These are phyloP conservation scores for Lactarius evosmus DNA, from an alignment of 768 basidiomycete genomes.

Conservation along the genomic window DNA sequence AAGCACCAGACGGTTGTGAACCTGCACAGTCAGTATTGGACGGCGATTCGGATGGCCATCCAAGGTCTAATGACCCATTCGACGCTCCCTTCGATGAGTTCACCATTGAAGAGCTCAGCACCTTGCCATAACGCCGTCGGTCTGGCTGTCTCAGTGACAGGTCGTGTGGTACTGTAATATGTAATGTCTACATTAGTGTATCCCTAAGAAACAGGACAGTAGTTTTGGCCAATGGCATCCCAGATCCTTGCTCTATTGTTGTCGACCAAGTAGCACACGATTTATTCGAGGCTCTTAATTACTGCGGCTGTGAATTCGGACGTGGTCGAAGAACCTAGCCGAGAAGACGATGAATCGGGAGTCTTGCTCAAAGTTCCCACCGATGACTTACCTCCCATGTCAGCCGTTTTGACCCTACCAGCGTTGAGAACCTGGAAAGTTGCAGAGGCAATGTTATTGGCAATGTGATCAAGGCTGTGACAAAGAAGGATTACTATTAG, in stretches of 20 bases:
- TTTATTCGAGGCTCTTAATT: constrained; percentile 66
- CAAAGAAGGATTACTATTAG: constrained; percentile 20
- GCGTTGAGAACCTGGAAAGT: constrained; percentile 91
- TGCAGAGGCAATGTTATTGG: constrained; percentile 88
- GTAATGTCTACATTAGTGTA: constrained; percentile 26
- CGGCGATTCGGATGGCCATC: background rate
- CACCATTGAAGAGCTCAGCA: constrained; percentile 34
- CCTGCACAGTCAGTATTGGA: background rate
- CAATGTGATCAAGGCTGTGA: constrained; percentile 82
- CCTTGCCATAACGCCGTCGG: constrained; percentile 13
- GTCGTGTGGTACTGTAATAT: constrained; percentile 3
- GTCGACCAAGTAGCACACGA: background rate
- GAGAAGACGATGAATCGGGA: constrained; percentile 22
- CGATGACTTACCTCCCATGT: constrained; percentile 79
- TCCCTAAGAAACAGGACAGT: constrained; percentile 16
- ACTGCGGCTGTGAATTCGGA: constrained; percentile 93
- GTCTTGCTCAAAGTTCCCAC: background rate
- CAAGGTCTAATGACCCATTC: constrained; percentile 31
- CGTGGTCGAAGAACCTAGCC: constrained; percentile 77
- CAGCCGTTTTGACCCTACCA: constrained; percentile 86
- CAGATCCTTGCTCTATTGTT: background rate
- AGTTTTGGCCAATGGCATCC: background rate
- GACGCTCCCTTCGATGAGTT: constrained; percentile 47
- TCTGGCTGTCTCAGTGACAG: background rate
- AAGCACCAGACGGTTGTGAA: background rate